phyloP scores from a whole-genome alignment of 768 basidiomycete species.

The Auricularia sp. region DNA sequence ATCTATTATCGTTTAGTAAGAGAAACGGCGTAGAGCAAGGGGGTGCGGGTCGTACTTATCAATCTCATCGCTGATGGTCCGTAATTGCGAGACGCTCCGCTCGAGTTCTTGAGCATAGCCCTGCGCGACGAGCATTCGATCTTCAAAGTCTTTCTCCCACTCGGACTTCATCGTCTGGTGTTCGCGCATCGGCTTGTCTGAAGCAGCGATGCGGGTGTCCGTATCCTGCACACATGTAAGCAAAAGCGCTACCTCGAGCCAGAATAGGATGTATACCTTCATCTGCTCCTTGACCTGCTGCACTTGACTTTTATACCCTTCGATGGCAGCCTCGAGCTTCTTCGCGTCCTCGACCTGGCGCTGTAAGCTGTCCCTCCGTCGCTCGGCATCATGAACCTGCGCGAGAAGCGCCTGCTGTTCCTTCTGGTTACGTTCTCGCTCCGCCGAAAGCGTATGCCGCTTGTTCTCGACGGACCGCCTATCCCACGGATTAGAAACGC shows the following conservation, averaged over 20 bases:
- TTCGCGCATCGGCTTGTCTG: neutral
- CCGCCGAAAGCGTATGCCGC: constrained; percentile 40
- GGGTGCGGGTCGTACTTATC: constrained; percentile 40
- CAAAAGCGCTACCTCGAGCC: neutral
- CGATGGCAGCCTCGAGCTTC: constrained; percentile 11
- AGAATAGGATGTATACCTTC: neutral
- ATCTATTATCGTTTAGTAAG: constrained; percentile 33
- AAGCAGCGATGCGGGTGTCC: neutral
- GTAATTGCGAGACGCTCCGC: constrained; percentile 5
- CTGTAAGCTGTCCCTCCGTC: constrained; percentile 52
- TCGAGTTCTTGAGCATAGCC: constrained; percentile 4
- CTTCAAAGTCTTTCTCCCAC: neutral
- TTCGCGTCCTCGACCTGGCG: constrained; percentile 52
- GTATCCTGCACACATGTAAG: neutral
- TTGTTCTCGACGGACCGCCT: constrained; percentile 64
- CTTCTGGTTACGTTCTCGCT: constrained; percentile 53
- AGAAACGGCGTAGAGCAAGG: neutral
- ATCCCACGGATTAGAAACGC: too few relatives aligned
- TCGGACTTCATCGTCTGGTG: neutral
- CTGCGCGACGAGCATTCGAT: constrained; percentile 4
- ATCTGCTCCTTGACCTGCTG: neutral
- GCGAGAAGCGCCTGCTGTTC: constrained; percentile 3
- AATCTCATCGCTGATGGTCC: constrained; percentile 42
- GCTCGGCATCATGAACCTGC: constrained; percentile 43
- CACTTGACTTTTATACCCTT: neutral